Conservation (phyloP, 2,329 filamentous ascomycete genomes). For the Emmonsia crescens region DNA sequence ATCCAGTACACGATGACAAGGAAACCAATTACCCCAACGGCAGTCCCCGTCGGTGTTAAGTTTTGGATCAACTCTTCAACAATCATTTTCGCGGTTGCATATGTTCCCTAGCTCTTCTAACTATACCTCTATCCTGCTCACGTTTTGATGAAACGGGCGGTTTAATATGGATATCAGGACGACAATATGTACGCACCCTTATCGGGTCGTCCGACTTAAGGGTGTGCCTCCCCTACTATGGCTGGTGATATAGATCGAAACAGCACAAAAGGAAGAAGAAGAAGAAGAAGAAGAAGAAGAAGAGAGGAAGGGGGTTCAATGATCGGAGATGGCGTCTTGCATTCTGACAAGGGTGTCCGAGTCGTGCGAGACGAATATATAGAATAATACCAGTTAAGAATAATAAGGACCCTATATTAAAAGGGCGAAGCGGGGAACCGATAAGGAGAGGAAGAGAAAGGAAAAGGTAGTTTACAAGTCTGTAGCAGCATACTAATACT, state of each 20-base stretch:
- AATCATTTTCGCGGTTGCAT: slow-evolving; percentile 37
- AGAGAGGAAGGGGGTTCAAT: not conserved
- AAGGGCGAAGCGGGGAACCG: not conserved
- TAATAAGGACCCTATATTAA: not conserved
- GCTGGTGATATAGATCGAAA: not conserved
- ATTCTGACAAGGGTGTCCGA: not conserved
- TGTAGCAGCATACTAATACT: not conserved
- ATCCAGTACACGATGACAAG: slow-evolving; percentile 29
- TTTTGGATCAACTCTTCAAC: slow-evolving; percentile 36
- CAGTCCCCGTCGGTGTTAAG: slow-evolving; percentile 33
- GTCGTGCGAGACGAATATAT: slow-evolving; percentile 1
- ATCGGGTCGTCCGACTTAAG: not conserved
- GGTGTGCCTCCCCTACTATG: not conserved
- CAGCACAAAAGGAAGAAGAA: no score
- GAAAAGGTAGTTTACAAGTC: not conserved
- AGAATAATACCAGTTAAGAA: not conserved
- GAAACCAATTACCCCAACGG: slow-evolving; percentile 29
- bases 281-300: no score
- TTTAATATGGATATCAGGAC: not conserved
- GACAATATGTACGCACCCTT: not conserved
- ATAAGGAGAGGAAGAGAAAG: not conserved
- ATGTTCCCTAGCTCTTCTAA: not conserved
- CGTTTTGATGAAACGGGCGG: not conserved
- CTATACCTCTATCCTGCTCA: not conserved
- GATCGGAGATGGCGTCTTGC: not conserved